Evolutionary conservation across 1,284 basidiomycete genomes (phyloP).

Genomic region (Peniophora sp.): DNA sequence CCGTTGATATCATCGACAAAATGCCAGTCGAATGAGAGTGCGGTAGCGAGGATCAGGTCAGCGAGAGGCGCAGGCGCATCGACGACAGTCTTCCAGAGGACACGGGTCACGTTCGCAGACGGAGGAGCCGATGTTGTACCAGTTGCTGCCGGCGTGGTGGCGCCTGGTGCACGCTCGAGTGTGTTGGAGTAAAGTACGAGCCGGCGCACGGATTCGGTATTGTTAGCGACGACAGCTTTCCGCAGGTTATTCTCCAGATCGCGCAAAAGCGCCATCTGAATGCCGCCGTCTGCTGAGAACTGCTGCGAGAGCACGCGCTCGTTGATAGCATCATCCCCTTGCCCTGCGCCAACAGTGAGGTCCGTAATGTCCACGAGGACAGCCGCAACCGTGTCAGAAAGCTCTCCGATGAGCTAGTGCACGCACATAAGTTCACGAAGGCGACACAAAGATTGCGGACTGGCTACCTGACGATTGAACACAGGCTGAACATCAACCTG

Average conservation of each 20-base stretch:
- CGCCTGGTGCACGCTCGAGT: constrained; percentile 35
- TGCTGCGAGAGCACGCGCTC: constrained; percentile 62
- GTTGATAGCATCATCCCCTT: constrained; percentile 37
- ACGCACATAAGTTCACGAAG: neutral
- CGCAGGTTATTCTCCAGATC: constrained; percentile 84
- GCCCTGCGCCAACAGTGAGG: constrained; percentile 60
- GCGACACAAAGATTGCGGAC: constrained; percentile 4
- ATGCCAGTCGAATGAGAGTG: constrained; percentile 77
- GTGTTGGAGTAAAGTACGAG: constrained; percentile 69
- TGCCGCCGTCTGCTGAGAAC: constrained; percentile 54
- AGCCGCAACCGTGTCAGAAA: constrained; percentile 91
- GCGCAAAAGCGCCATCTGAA: constrained; percentile 65
- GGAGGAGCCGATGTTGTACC: constrained; percentile 24
- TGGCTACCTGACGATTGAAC: constrained; percentile 85
- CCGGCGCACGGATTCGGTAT: constrained; percentile 55
- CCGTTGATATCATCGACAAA: constrained; percentile 98
- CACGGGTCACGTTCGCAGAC: constrained; percentile 63
- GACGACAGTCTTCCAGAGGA: constrained; percentile 87
- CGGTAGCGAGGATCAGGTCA: constrained; percentile 66
- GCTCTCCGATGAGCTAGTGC: constrained; percentile 83
- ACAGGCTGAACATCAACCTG: constrained; percentile 99
- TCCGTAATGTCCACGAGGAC: constrained; percentile 92
- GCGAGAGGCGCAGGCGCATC: constrained; percentile 69
- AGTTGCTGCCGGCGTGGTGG: constrained; percentile 22
- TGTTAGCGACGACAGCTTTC: constrained; percentile 60